Base-by-base conservation (phyloP, 108 stramenopile species). In the Parietichytrium sp. region DNA sequence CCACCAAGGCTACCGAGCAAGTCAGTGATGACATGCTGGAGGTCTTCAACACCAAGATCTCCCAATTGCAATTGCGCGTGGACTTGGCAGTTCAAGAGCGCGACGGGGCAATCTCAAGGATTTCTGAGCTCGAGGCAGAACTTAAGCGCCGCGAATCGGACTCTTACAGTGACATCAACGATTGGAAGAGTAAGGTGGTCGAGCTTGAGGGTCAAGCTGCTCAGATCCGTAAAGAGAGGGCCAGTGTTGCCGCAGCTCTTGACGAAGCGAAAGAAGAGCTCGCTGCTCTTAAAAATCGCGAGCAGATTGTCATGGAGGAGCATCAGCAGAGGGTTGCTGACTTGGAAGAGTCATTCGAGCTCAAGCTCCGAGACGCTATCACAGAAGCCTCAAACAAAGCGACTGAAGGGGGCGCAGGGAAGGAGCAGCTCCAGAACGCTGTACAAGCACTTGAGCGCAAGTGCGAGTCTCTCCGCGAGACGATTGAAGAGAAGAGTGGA, bases 21-120 rank as follows among this genome's bases (percentile, higher is more conserved):
- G n/a, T n/a, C n/a, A n/a, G n/a, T n/a, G n/a, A n/a, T n/a, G n/a
- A n/a, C n/a, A n/a, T n/a, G n/a, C n/a, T n/a, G n/a, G n/a, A n/a
- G n/a, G n/a, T n/a, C n/a, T n/a, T n/a, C n/a, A n/a, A n/a, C n/a
- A n/a, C n/a, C n/a, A n/a, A n/a, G n/a, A n/a, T n/a, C n/a, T n/a
- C n/a, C n/a, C n/a, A n/a, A n/a, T 20, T 72, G 16, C 61, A 72
- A 25, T 23, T 72, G 23, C 36, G 45, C 38, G 36, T 72, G 23
- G 33, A 72, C 61, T 42, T 72, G 23, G 45, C 61, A 6, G 36
- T 42, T n/a, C 61, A 72, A 42, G 61, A 72, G 42, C 61, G 36
- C 42, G 61, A 72, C 8, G 20, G 20, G 42, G 61, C 61, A 6
- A 33, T n/a, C 10, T 10, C 61, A 33, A 27, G 45, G 42, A 33